Percentiles rank a stretch among this genome's conserved stretches.
Conservation (phyloP, 306 rosid species). For the Quercus engelmannii region DNA sequence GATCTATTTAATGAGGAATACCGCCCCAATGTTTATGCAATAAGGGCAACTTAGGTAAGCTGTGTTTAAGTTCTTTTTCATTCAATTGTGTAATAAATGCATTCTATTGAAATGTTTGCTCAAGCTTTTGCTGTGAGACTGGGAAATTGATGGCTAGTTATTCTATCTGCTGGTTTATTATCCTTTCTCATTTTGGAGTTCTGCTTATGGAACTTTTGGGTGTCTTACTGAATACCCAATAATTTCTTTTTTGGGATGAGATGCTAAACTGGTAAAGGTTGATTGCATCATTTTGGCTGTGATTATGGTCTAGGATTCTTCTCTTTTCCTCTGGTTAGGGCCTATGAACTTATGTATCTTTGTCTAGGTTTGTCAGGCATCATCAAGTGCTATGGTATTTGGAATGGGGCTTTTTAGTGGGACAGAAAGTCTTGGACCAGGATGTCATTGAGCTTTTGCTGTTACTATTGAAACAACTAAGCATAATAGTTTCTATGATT, state of each 20-base stretch:
- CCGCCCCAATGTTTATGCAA: conserved; percentile 72
- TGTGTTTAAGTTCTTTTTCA: neutral
- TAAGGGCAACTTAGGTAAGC: conserved; percentile 76
- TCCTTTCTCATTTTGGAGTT: neutral
- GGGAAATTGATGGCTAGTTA: neutral
- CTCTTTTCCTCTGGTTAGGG: neutral
- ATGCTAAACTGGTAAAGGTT: neutral
- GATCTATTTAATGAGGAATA: conserved; percentile 71
- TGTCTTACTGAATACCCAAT: neutral
- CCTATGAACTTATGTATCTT: conserved; percentile 11
- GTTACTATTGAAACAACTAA: conserved; percentile 62
- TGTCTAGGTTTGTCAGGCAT: conserved; percentile 69
- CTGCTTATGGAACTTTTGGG: neutral
- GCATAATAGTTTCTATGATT: neutral
- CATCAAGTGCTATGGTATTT: conserved; percentile 95
- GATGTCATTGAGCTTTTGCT: conserved; percentile 71
- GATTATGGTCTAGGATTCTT: neutral
- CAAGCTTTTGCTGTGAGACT: neutral
- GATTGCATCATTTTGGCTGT: neutral
- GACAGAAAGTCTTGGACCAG: conserved; percentile 81
- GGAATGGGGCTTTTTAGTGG: conserved; percentile 88
- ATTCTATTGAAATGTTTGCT: neutral
- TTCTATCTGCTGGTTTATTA: neutral
- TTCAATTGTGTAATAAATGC: neutral
- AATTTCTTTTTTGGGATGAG: neutral